Evolutionary conservation across 2,329 filamentous ascomycete genomes (phyloP), one percentile per base, ranked within the genome.

Genomic region (Elsinoe australis): DNA sequence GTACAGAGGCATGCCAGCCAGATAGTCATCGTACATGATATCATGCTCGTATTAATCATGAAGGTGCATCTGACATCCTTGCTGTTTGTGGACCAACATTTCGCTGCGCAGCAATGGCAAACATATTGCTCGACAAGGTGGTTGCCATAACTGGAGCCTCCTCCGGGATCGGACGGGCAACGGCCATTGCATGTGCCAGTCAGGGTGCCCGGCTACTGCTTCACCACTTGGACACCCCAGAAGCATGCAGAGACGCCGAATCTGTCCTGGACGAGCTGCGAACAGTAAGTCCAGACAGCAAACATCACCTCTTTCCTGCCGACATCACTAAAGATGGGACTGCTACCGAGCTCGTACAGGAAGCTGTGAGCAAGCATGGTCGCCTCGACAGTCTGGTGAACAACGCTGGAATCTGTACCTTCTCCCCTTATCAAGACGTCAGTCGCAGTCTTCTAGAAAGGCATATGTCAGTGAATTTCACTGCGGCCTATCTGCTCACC

Each of bases 361-460:
- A 31, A 14, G 45, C 45, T 2, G 18, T 47, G 6, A 21, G 17
- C 8, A 14, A 18, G 8, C 34, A 35, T 18, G 45, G 45, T 10
- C 31, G 36, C 12, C 17, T 47, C n/a, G 34, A 47, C 10, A 22
- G 19, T 14, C 19, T 26, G 7, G 19, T 47, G 12, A 35, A 47
- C 31, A 47, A 47, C n/a, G 45, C 45, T 12, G 45, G 45, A 15
- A 47, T 47, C n/a, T 47, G 31, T 19, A 34, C 32, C 15, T 38
- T 47, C 17, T 26, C 14, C 19, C 31, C 32, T 10, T 26, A 36
- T 7, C n/a, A 14, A n/a, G 14, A 34, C 5, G 45, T 47, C n/a
- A 47, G 31, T 6, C 26, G 18, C 22, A 18, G 26, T 10, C 45
- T 35, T 2, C 31, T 47, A 17, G 31, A 47, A n/a, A 17, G 31